These are phyloP conservation scores for Yarrowia phangngaensis DNA, from an alignment of 805 yeast species.

Conservation along the genomic window DNA sequence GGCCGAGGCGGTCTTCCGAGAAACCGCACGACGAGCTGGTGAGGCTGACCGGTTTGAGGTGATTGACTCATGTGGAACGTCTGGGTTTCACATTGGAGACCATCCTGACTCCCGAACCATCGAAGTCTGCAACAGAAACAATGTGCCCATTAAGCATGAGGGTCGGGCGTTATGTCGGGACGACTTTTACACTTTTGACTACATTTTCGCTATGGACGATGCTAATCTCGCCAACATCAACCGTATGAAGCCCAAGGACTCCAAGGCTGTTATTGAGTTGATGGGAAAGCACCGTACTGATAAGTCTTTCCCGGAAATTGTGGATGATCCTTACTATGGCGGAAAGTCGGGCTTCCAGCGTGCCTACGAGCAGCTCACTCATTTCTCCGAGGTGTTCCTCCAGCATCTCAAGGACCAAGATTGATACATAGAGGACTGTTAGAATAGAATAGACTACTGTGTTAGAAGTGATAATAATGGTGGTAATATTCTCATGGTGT, in stretches of 20 bases:
- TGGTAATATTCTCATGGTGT: too few relatives aligned
- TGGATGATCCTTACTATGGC: constrained; percentile 92
- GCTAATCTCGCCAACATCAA: constrained; percentile 31
- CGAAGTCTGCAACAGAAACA: constrained; percentile 62
- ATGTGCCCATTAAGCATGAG: constrained; percentile 67
- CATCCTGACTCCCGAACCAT: constrained; percentile 73
- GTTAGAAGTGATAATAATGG: too few relatives aligned
- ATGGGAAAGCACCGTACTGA: constrained; percentile 81
- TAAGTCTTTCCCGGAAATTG: constrained; percentile 50
- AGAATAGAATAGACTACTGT: too few relatives aligned
- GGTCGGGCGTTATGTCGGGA: constrained; percentile 82
- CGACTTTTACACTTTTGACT: constrained; percentile 52
- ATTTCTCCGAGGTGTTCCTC: constrained; percentile 70
- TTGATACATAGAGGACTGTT: too few relatives aligned
- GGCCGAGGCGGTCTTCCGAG: constrained; percentile 91
- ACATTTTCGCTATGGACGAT: constrained; percentile 49
- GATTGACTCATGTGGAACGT: constrained; percentile 88
- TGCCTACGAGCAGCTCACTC: constrained; percentile 68
- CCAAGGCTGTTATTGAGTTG: constrained; percentile 51
- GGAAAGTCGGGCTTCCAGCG: constrained; percentile 77
- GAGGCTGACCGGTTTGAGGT: constrained; percentile 44
- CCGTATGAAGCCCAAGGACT: constrained; percentile 48
- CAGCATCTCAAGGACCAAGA: constrained; percentile 33
- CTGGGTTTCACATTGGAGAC: constrained; percentile 79
- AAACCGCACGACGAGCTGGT: constrained; percentile 55